Base-by-base conservation (phyloP, 2,329 filamentous ascomycete species). In the Biscogniauxia marginata region DNA sequence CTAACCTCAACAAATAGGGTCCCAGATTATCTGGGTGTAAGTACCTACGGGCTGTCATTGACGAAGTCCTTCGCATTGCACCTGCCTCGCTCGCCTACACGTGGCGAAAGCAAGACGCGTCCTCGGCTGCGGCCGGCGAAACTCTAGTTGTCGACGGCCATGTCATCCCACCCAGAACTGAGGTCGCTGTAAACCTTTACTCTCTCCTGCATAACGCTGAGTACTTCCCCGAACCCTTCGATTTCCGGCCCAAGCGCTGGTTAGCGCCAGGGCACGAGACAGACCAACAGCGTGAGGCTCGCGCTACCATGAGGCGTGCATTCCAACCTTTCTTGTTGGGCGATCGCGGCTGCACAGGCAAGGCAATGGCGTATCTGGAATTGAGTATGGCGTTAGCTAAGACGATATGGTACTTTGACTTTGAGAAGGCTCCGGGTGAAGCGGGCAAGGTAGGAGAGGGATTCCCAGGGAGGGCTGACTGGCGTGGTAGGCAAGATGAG, bases 361-460 rank as follows among this genome's bases (percentile, higher is more conserved):
- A 59, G 25, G 34, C 50, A 11, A 46, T 58, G 19, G 56, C 53
- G 8, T 59, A 59, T 21, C n/a, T 49, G 11, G 50, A 52, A 39
- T 20, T 23, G 4, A 52, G 50, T 7, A 18, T 55, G 16, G 24
- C 47, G 19, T 4, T 55, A 2, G 49, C 54, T 4, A 56, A 52
- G 20, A 49, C 49, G 16, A 25, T 52, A 5, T 52, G 53, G 56
- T 53, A 54, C 20, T 58, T 55, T 22, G 56, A 55, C 25, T 53
- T 55, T 18, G 23, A 46, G 18, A 52, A 7, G 18, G 53, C 50
- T 6, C 25, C 50, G 16, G 47, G 50, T 39, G 19, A 19, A 11
- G 43, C 52, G 5, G 49, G 52, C 6, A 43, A 13, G 13, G 8
- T 53, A 9, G 56, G 52, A 3, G 56, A 30, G 13, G 56, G 52